Conservation (phyloP, 768 basidiomycete genomes). For the Tricholoma furcatifolium region DNA sequence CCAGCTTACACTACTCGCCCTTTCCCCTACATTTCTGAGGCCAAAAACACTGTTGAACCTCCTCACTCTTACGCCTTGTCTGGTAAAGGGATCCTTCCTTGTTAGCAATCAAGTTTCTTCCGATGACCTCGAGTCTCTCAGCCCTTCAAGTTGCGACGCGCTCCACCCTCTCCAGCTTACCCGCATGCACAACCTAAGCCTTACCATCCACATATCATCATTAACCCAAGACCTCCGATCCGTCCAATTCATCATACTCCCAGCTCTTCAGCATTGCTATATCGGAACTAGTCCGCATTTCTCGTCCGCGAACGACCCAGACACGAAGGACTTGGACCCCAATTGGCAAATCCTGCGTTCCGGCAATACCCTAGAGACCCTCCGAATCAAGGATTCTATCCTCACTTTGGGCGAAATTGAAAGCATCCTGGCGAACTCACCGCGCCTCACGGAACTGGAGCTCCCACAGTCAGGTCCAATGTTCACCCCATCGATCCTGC, state of each 20-base stretch:
- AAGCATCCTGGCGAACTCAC: not conserved
- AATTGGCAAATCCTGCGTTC: constrained; percentile 1
- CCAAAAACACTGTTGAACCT: not conserved
- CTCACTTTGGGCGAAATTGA: not conserved
- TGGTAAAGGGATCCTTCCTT: not conserved
- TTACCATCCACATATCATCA: not conserved
- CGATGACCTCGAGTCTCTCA: not conserved
- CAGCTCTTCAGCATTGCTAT: not conserved
- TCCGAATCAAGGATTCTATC: not conserved
- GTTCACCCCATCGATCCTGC: constrained; percentile 2
- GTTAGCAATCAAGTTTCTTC: not conserved
- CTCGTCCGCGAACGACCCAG: not conserved
- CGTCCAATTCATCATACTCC: no score
- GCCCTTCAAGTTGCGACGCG: not conserved
- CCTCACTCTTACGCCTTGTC: not conserved
- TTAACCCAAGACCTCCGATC: not conserved
- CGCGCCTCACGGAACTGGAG: not conserved
- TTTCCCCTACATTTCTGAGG: not conserved
- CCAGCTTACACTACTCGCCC: constrained; percentile 4
- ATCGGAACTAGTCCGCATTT: not conserved
- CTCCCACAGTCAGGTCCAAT: constrained; percentile 2
- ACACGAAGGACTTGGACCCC: constrained; percentile 5
- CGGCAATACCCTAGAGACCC: not conserved
- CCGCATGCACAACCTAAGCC: not conserved
- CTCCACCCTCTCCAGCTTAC: not conserved